Base-by-base conservation (phyloP, 805 yeast species). In the Torulaspora quercuum region DNA sequence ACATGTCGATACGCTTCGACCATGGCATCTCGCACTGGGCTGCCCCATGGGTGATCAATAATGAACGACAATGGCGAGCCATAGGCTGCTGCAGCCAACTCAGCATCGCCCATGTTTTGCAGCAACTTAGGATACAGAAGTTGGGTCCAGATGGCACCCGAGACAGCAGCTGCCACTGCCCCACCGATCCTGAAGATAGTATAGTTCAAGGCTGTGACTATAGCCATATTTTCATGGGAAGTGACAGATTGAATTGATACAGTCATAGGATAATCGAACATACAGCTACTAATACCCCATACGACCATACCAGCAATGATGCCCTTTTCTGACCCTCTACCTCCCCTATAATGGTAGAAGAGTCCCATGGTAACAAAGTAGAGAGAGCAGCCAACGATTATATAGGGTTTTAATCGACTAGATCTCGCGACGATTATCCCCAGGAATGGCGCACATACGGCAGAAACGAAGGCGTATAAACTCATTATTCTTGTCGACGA, bases 81-180 rank as follows among this genome's bases (percentile, higher is more conserved):
- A 50, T 75, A 77, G 4, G 76, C 77, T 1, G 39, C 39, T 0
- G 57, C 49, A 5, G 70, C 71, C 14, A 35, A 20, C 10, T 32
- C 31, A 37, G 69, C 63, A 3, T 58, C 28, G 22, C 45, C 42
- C 18, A 78, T 61, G 39, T 67, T 57, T 11, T 48, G 44, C 28
- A 73, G 75, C 48, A 78, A 63, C 13, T 61, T 51, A 43, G 78
- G 74, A 12, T 40, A 40, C n/a, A 40, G 17, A 11, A 20, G 71
- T 49, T 4, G 84, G 66, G 82, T 73, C 86, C 86, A 82, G 23
- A 80, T 67, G 18, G 86, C 84, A 43, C 86, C 87, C 8, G 83
- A 69, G 16, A 82, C 71, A 18, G 80, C 60, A 22, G 71, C 58
- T 15, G 88, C 88, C 29, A 80, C 48, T 4, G 84, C 82, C 10